phyloP scores from a whole-genome alignment of 176 grass and related monocot species.

The Chloris gayana region DNA sequence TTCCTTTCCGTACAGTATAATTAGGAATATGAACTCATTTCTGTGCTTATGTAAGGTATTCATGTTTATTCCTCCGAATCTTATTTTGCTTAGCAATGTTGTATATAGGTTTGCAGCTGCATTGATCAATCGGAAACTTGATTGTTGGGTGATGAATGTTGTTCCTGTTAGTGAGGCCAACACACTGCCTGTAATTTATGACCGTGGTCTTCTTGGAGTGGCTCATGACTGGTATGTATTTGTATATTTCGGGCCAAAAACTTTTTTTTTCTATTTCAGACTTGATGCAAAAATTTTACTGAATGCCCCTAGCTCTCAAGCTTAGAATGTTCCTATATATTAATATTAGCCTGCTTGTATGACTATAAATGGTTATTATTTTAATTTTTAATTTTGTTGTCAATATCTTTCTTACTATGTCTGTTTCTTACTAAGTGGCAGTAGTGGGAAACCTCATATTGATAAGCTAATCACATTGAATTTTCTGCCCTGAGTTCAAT shows the following conservation, averaged over 20 bases:
- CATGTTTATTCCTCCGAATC: neutral
- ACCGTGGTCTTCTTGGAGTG: slow-evolving; percentile 90
- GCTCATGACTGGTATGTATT: slow-evolving; percentile 87
- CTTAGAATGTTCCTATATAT: neutral
- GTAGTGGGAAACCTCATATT: neutral
- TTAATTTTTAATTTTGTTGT: neutral
- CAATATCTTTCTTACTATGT: too few species aligned
- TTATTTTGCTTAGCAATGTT: slow-evolving; percentile 30
- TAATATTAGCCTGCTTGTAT: neutral
- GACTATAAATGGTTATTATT: slow-evolving; percentile 18
- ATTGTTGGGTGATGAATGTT: slow-evolving; percentile 99
- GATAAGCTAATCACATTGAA: neutral
- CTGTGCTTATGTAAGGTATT: neutral
- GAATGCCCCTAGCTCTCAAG: neutral
- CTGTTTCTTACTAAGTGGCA: slow-evolving; percentile 3
- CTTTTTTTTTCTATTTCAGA: neutral
- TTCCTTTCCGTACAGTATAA: slow-evolving; percentile 4
- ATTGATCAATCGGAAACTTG: slow-evolving; percentile 67
- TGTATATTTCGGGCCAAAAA: slow-evolving; percentile 18
- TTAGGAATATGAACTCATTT: slow-evolving; percentile 16
- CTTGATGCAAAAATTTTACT: slow-evolving; percentile 28
- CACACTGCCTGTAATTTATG: slow-evolving; percentile 89
- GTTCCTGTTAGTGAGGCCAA: slow-evolving; percentile 79
- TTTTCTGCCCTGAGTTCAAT: slow-evolving; percentile 3
- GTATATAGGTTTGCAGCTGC: slow-evolving; percentile 75